Base-by-base conservation (phyloP, 2,329 filamentous ascomycete species). In the Keithomyces neogunnii region DNA sequence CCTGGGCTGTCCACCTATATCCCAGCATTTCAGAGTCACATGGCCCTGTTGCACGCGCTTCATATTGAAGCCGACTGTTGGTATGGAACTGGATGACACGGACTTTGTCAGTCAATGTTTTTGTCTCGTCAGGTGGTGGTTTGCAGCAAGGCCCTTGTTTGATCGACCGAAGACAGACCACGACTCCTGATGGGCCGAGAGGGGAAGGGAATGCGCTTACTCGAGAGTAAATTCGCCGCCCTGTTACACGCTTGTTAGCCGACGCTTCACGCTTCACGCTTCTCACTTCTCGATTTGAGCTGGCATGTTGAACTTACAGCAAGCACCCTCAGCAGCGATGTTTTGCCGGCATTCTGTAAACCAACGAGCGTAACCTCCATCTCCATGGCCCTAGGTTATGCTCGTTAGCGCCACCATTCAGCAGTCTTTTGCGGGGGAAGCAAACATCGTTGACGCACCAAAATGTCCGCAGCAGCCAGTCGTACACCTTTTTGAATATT, bases 291-390 rank as follows among this genome's bases (percentile, higher is more conserved):
- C 8, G 29, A 36, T 13, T 4, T 19, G 19, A 19, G 26, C 38
- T 44, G 28, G 31, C 30, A 51, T 49, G n/a, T 35, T 43, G 52
- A 53, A 68, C 92, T 81, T 84, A 99, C 93, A 76, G 92, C 91
- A 62, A 99, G 79, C 63, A 97, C 92, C 62, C 91, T 82, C 69
- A 99, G 77, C 65, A 99, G 72, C 56, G 92, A 97, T 39, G 93
- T 97, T 75, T 99, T 99, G 65, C 93, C 93, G 53, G 93, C 93
- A 74, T 97, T 97, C 69, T 99, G 93, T 66, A 99, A 75, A 29
- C 93, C 93, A 68, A 99, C 92, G 86, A 99, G 95, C 61, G 93
- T 97, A 67, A 99, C 92, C 73, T 99, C 93, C 91, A 99, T 96
- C 76, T 99, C 93, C 59, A 91, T 95, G 60, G 92, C 90, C 93